Percentiles rank a stretch among this genome's conserved stretches.
These are phyloP conservation scores for Jamesozyma piceae DNA, from an alignment of 805 yeast species.

Conservation along the genomic window DNA sequence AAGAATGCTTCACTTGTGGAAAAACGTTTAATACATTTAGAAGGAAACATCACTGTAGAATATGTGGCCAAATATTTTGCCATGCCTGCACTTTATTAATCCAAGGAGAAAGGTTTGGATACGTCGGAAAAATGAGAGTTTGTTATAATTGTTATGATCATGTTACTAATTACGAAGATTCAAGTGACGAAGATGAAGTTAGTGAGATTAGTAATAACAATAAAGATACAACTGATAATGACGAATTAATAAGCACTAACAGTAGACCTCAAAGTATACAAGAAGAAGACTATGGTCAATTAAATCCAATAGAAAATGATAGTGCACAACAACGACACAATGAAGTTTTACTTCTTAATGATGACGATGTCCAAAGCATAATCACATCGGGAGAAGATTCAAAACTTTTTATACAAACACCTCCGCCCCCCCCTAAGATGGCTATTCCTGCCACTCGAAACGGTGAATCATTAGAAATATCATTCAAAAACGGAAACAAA, in stretches of 20 bases:
- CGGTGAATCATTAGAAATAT: constrained; percentile 73
- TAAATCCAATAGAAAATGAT: not conserved
- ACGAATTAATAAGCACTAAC: not conserved
- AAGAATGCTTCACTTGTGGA: constrained; percentile 79
- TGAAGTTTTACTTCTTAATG: constrained; percentile 22
- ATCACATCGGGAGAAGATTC: constrained; percentile 30
- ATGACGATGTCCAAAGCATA: constrained; percentile 30
- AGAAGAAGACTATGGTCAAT: not conserved
- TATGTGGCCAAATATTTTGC: constrained; percentile 94
- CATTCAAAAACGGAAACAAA: constrained; percentile 3
- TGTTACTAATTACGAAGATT: constrained; percentile 58
- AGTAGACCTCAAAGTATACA: not conserved
- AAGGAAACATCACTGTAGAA: constrained; percentile 88
- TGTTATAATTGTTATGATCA: constrained; percentile 62
- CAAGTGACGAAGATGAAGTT: constrained; percentile 48
- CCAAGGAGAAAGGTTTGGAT: constrained; percentile 54
- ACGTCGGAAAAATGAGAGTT: constrained; percentile 62
- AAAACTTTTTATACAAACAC: constrained; percentile 32
- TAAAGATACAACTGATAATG: not conserved
- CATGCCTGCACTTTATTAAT: constrained; percentile 67
- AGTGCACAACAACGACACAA: constrained; percentile 4
- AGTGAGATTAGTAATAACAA: not conserved
- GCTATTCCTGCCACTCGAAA: constrained; percentile 74
- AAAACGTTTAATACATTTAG: constrained; percentile 74
- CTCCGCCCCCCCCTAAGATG: constrained; percentile 56